Evolutionary conservation across 2,329 filamentous ascomycete genomes (phyloP).

Genomic region (Cercospora brassicicola): DNA sequence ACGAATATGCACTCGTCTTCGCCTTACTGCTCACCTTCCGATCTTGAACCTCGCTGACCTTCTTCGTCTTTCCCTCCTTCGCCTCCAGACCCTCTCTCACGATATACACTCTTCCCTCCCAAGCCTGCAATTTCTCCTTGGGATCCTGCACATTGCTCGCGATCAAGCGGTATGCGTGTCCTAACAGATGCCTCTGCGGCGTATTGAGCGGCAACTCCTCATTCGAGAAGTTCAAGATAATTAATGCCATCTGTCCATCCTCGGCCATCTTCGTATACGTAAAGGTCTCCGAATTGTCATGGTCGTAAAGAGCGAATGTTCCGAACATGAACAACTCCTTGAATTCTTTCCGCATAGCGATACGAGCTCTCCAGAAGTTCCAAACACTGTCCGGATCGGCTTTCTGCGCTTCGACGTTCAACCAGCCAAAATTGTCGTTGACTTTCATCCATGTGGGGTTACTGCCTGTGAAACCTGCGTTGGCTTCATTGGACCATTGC

Average conservation of each 20-base stretch:
- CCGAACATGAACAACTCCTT: conserved; percentile 68
- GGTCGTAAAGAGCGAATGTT: conserved; percentile 58
- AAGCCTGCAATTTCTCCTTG: conserved; percentile 34
- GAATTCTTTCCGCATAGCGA: conserved; percentile 58
- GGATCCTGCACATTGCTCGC: conserved; percentile 43
- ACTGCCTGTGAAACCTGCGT: conserved; percentile 64
- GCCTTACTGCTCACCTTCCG: not conserved
- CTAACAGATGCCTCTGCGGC: conserved; percentile 24
- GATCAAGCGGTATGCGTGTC: conserved; percentile 43
- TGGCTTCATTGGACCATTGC: conserved; percentile 63
- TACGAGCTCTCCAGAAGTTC: conserved; percentile 58
- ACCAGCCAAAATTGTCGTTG: conserved; percentile 61
- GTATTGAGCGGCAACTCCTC: conserved; percentile 29
- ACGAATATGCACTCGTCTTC: not conserved
- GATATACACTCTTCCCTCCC: conserved; percentile 43
- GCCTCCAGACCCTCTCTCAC: conserved; percentile 22
- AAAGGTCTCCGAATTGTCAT: conserved; percentile 56
- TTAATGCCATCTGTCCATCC: conserved; percentile 36
- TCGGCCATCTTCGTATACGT: conserved; percentile 43
- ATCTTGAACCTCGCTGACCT: conserved; percentile 21
- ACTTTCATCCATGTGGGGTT: conserved; percentile 68
- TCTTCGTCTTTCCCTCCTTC: not conserved
- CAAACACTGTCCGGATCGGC: conserved; percentile 55
- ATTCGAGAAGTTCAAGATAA: conserved; percentile 44
- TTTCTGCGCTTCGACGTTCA: conserved; percentile 63